phyloP scores from a whole-genome alignment of 2,329 filamentous ascomycete species.

The Cladophialophora chaetospira region DNA sequence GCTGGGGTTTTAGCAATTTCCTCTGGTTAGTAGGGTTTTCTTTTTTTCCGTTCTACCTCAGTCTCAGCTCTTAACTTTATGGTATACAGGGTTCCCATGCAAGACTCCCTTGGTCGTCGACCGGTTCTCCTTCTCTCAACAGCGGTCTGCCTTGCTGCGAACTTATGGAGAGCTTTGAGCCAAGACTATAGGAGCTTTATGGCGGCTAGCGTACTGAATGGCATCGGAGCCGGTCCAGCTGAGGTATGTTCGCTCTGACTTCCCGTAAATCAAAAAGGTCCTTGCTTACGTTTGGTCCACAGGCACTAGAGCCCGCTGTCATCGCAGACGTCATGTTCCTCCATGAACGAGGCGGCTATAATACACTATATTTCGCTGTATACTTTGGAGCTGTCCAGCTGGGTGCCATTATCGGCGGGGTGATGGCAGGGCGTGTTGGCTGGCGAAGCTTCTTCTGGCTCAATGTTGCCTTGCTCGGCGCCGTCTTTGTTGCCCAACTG shows the following conservation, averaged over 20 bases:
- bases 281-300: too few species aligned
- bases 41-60: too few species aligned
- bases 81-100: slow-evolving; percentile 3
- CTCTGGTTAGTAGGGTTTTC: slow-evolving; percentile 43
- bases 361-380: slow-evolving; percentile 3
- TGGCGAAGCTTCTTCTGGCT: slow-evolving; percentile 45
- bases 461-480: slow-evolving; percentile 38
- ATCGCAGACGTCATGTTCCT: slow-evolving; percentile 3
- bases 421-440: not conserved
- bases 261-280: slow-evolving; percentile 47
- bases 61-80: too few species aligned
- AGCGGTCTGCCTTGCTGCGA: slow-evolving; percentile 54
- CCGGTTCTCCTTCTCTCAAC: slow-evolving; percentile 56
- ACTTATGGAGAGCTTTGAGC: slow-evolving; percentile 61
- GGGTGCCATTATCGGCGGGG: not conserved
- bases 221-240: slow-evolving; percentile 54
- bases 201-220: slow-evolving; percentile 63
- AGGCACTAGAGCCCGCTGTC: not conserved
- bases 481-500: not conserved
- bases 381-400: slow-evolving; percentile 22
- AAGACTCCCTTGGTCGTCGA: slow-evolving; percentile 54
- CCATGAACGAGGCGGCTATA: slow-evolving; percentile 7
- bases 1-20: slow-evolving; percentile 52
- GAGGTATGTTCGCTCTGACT: slow-evolving; percentile 31
- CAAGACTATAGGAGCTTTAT: slow-evolving; percentile 63